These are phyloP conservation scores for Aspergillus ibericus DNA, from an alignment of 2,329 filamentous ascomycete genomes.

Conservation along the genomic window DNA sequence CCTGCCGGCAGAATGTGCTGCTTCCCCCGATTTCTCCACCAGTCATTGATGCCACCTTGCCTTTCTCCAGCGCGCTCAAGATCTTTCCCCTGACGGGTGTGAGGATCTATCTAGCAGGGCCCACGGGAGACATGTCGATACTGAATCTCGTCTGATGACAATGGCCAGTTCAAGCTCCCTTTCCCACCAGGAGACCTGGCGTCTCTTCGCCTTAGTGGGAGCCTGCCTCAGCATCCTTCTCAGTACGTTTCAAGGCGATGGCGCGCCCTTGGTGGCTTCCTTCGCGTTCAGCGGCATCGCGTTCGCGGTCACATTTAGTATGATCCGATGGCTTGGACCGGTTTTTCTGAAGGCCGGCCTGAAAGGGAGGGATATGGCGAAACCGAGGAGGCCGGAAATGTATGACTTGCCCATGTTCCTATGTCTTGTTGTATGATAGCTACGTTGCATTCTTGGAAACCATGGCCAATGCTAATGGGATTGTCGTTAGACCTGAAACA, in stretches of 20 bases:
- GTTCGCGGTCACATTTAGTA: constrained; percentile 76
- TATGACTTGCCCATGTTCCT: constrained; percentile 33
- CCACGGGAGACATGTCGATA: constrained; percentile 7
- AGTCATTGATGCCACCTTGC: constrained; percentile 31
- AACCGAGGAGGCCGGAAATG: constrained; percentile 72
- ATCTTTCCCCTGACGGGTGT: not conserved
- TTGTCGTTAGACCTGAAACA: constrained; percentile 69
- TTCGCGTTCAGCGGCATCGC: constrained; percentile 82
- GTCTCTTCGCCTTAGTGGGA: constrained; percentile 63
- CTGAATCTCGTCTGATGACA: constrained; percentile 31
- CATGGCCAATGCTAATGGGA: constrained; percentile 8
- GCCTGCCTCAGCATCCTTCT: constrained; percentile 70
- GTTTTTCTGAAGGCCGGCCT: constrained; percentile 85
- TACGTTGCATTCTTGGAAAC: not conserved
- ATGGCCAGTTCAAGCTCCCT: constrained; percentile 37
- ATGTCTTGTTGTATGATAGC: not conserved
- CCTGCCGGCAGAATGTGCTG: constrained; percentile 21
- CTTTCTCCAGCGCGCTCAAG: not conserved
- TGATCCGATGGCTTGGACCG: constrained; percentile 91
- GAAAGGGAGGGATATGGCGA: constrained; percentile 87
- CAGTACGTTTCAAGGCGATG: constrained; percentile 81
- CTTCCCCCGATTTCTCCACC: constrained; percentile 15
- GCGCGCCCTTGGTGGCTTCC: constrained; percentile 84
- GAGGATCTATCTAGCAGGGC: not conserved
- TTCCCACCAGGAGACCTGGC: constrained; percentile 56